These are phyloP conservation scores for Eucalyptus tenuipes DNA, from an alignment of 345 rosid species.

Conservation along the genomic window DNA sequence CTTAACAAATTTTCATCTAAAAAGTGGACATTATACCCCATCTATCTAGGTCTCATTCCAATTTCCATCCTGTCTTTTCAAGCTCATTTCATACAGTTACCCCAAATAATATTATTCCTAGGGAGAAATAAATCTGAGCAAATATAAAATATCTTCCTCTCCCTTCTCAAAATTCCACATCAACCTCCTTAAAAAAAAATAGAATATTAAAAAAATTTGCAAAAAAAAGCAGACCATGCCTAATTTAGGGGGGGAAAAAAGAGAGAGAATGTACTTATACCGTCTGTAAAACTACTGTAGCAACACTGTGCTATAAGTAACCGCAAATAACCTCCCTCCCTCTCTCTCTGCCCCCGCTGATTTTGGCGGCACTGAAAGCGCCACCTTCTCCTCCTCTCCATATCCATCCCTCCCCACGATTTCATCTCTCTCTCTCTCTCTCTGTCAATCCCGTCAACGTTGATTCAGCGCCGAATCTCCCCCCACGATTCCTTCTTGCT, in stretches of 20 bases:
- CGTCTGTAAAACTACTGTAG: not conserved
- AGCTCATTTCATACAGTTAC: not conserved
- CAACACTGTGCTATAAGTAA: not conserved
- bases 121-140: not conserved
- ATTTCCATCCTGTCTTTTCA: not conserved
- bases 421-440: not conserved
- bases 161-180: not conserved
- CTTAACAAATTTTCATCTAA: not conserved
- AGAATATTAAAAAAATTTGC: not conserved
- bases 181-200: not conserved
- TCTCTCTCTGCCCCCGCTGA: conserved; percentile 23
- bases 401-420: not conserved
- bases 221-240: not conserved
- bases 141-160: not conserved
- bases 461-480: not conserved
- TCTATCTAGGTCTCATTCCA: not conserved
- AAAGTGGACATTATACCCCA: not conserved
- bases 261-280: not conserved
- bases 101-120: not conserved
- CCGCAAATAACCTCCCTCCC: conserved; percentile 7
- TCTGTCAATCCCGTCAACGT: not conserved
- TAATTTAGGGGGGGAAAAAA: not conserved
- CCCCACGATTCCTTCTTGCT: not conserved
- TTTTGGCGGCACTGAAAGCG: conserved; percentile 54
- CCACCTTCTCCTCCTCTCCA: not conserved